A percentile compares a stretch with the other conserved stretches of the same genome.
Conservation (phyloP, 805 yeast genomes). For the Candida ulmi region DNA sequence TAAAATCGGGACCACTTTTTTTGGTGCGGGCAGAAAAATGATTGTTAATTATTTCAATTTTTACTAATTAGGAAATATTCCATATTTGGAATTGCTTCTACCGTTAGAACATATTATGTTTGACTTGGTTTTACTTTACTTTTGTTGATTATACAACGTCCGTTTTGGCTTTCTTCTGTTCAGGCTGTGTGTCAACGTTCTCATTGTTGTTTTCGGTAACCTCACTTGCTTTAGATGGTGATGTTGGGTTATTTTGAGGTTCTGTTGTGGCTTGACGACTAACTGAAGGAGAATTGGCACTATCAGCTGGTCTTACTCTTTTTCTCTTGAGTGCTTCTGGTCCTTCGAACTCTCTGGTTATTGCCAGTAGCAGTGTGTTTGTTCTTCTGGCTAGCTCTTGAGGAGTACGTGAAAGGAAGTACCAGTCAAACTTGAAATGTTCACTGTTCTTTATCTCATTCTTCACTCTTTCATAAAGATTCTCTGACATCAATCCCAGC, state of each 20-base stretch:
- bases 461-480: constrained; percentile 57
- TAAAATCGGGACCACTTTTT: neutral
- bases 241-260: constrained; percentile 7
- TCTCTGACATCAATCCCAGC: constrained; percentile 56
- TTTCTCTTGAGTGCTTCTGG: constrained; percentile 50
- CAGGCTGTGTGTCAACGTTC: constrained; percentile 3
- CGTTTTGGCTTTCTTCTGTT: constrained; percentile 9
- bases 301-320: constrained; percentile 19
- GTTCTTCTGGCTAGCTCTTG: constrained; percentile 69
- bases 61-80: too few species aligned
- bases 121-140: too few species aligned
- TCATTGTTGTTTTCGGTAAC: constrained; percentile 1
- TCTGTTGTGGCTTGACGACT: constrained; percentile 31
- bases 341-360: constrained; percentile 65
- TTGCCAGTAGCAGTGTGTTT: constrained; percentile 58
- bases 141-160: neutral
- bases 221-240: neutral
- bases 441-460: constrained; percentile 56
- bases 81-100: too few species aligned
- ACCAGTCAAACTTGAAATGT: constrained; percentile 70
- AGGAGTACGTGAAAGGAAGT: constrained; percentile 60
- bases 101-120: too few species aligned
- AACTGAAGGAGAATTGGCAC: constrained; percentile 11
- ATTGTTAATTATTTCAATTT: too few species aligned
- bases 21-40: too few species aligned